Evolutionary conservation across 176 grass and related monocot species (phyloP), one percentile per base, ranked within the genome.

Genomic region (Stipa capillata): DNA sequence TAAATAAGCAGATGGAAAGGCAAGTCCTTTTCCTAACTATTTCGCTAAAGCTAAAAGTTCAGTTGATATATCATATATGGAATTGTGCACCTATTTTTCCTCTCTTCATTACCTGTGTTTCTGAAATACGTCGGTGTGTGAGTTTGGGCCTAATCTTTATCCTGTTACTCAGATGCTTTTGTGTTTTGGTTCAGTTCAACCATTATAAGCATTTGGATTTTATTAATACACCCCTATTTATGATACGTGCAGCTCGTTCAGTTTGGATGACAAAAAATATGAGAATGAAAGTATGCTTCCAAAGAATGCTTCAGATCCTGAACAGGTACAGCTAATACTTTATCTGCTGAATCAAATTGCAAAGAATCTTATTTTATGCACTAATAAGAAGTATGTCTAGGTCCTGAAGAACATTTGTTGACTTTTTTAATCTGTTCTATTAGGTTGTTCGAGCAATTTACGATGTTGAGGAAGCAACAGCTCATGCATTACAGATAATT

Each of bases 1-100:
- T 99, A 89, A 95, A 99, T 85, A 95, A 95, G 73, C 86, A 69
- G 71, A 78, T 95, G 51, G 86, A 84, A 84, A 99, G 90, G 96
- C 60, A 85, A 87, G 84, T 88, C 83, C 24, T 24, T 35, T 12
- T 65, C 21, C 48, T n/a, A 9, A 23, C n/a, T 9, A 63, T 82
- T 71, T 49, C 29, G 16, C 48, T 85, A 61, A 57, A 31, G 24
- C 47, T 65, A 72, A 28, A 78, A 70, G 31, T 50, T 43, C 44
- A 31, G 10, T 80, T 27, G 35, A 65, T 63, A 1, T 13, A 52
- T 11, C n/a, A n/a, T n/a, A n/a, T n/a, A n/a, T n/a, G n/a, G n/a
- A n/a, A n/a, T 65, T 79, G 39, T 24, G 43, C 69, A 49, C 45
- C 65, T 82, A 16, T 42, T 41, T 34, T 4, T n/a, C 25, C 33